Evolutionary conservation across 2,329 filamentous ascomycete species (phyloP).

Genomic region (Pseudogymnoascus destructans): DNA sequence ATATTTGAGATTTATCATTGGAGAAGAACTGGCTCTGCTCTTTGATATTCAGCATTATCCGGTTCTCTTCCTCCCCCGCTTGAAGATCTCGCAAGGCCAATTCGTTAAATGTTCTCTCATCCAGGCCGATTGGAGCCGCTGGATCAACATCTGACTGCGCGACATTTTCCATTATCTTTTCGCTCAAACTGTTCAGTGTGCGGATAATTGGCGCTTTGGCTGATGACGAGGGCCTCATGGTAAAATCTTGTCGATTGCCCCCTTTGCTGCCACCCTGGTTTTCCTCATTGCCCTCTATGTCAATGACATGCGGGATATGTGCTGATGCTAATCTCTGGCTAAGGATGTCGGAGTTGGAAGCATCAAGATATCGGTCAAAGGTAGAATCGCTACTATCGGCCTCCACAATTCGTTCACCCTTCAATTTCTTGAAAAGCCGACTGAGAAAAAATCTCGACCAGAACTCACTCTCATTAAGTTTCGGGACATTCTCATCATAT

Average conservation of each 20-base stretch:
- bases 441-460: slow-evolving; percentile 94
- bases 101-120: slow-evolving; percentile 61
- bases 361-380: slow-evolving; percentile 74
- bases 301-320: slow-evolving; percentile 76
- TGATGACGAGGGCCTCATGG: slow-evolving; percentile 66
- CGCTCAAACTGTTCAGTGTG: slow-evolving; percentile 78
- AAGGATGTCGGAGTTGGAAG: slow-evolving; percentile 46
- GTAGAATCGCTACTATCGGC: slow-evolving; percentile 63
- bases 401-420: slow-evolving; percentile 75
- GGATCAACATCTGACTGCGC: slow-evolving; percentile 62
- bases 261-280: slow-evolving; percentile 71
- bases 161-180: slow-evolving; percentile 85
- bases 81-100: slow-evolving; percentile 69
- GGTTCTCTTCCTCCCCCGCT: slow-evolving; percentile 58
- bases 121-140: slow-evolving; percentile 50
- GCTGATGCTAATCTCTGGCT: slow-evolving; percentile 43
- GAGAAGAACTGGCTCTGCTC: slow-evolving; percentile 78
- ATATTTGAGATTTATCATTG: slow-evolving; percentile 33
- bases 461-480: slow-evolving; percentile 65
- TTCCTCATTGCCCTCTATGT: slow-evolving; percentile 87
- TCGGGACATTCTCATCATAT: slow-evolving; percentile 87
- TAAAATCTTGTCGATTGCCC: slow-evolving; percentile 78
- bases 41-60: slow-evolving; percentile 74
- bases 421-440: slow-evolving; percentile 76
- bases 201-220: slow-evolving; percentile 80